Evolutionary conservation across 176 grass and related monocot genomes (phyloP).

Genomic region (Elaeis guineensis): DNA sequence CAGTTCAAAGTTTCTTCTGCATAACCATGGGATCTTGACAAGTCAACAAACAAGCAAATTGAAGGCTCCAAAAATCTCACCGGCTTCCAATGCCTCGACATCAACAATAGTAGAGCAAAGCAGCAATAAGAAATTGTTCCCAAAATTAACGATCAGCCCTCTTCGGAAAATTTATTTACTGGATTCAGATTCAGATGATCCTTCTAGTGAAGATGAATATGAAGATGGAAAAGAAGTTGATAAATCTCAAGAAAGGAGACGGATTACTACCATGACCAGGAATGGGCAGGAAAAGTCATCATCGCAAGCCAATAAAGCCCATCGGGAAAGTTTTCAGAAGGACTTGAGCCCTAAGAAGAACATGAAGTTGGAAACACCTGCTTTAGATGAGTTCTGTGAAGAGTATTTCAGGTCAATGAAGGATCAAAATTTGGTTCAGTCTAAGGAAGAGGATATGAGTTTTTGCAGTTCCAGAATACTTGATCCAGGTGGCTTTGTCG

Average conservation of each 20-base stretch:
- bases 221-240: slow-evolving; percentile 22
- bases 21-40: slow-evolving; percentile 32
- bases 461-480: slow-evolving; percentile 26
- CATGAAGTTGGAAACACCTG: slow-evolving; percentile 55
- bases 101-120: slow-evolving; percentile 61
- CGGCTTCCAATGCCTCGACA: slow-evolving; percentile 21
- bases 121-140: slow-evolving; percentile 53
- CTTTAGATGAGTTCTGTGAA: slow-evolving; percentile 72
- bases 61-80: slow-evolving; percentile 29
- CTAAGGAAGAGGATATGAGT: slow-evolving; percentile 19
- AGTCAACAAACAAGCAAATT: slow-evolving; percentile 44
- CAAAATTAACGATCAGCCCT: slow-evolving; percentile 54
- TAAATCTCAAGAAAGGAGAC: slow-evolving; percentile 21
- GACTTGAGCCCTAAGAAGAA: slow-evolving; percentile 14
- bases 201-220: slow-evolving; percentile 29
- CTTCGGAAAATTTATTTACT: slow-evolving; percentile 72
- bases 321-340: slow-evolving; percentile 9
- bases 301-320: slow-evolving; percentile 20
- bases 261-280: slow-evolving; percentile 9
- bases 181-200: slow-evolving; percentile 60
- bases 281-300: slow-evolving; percentile 20
- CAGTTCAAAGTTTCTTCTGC: slow-evolving; percentile 54
- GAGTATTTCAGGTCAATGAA: slow-evolving; percentile 65
- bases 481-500: slow-evolving; percentile 17
- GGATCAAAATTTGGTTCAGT: slow-evolving; percentile 19